A percentile compares a stretch with the other conserved stretches of the same genome.
Conservation (phyloP, 2,329 filamentous ascomycete genomes). For the Leptosphaerulina australis region DNA sequence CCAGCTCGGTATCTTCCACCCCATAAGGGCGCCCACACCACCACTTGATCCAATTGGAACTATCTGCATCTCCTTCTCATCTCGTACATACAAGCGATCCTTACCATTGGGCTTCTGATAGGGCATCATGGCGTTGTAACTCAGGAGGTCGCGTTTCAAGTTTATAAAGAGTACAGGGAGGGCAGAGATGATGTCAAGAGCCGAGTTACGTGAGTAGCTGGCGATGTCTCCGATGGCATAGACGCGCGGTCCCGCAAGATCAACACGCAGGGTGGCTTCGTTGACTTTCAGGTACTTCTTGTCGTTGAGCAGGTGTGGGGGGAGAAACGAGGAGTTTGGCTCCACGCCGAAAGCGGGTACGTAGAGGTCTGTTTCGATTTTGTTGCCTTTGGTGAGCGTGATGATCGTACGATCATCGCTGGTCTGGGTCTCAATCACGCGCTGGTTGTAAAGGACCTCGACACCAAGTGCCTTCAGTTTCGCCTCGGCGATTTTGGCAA, state of each 20-base stretch:
- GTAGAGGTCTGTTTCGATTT: conserved; percentile 58
- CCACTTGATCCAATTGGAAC: conserved; percentile 43
- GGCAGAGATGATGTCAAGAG: conserved; percentile 49
- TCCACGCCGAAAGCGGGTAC: conserved; percentile 59
- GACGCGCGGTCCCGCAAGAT: conserved; percentile 52
- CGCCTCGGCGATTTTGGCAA: conserved; percentile 53
- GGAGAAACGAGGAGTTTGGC: conserved; percentile 61
- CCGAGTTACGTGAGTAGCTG: conserved; percentile 50
- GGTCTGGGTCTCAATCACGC: conserved; percentile 35
- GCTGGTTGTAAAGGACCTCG: conserved; percentile 50
- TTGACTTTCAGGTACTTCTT: conserved; percentile 59
- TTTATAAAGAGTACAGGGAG: conserved; percentile 53
- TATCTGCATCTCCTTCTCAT: conserved; percentile 34
- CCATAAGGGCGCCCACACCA: conserved; percentile 47
- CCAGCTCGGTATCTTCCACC: conserved; percentile 47
- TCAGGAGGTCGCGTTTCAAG: conserved; percentile 55
- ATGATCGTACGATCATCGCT: conserved; percentile 51
- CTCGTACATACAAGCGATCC: conserved; percentile 32
- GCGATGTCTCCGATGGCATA: conserved; percentile 58
- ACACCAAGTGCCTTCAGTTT: conserved; percentile 57
- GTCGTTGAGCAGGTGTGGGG: conserved; percentile 53
- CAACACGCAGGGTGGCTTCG: conserved; percentile 53
- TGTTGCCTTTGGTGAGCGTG: conserved; percentile 52
- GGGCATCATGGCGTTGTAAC: conserved; percentile 28
- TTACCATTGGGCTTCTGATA: conserved; percentile 32